Conservation (phyloP, 2,329 filamentous ascomycete species). For the Aspergillus brasiliensis region DNA sequence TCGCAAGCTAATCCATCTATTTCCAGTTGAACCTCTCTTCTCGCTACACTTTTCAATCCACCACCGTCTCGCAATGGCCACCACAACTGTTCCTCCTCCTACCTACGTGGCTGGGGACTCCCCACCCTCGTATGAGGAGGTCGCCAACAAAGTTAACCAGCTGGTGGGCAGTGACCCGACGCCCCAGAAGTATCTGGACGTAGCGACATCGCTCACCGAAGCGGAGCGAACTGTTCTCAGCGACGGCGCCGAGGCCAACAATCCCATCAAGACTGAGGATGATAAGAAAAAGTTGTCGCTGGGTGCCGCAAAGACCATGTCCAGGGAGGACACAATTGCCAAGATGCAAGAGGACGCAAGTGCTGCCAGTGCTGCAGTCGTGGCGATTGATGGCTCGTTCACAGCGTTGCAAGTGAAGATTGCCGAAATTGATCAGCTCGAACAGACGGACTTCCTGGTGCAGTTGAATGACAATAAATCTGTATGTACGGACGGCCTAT, state of each 20-base stretch:
- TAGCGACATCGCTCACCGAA: background rate
- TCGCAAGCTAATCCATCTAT: too few relatives aligned
- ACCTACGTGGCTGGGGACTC: background rate
- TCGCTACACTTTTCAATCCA: too few relatives aligned
- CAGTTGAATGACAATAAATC: background rate
- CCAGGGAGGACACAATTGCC: background rate
- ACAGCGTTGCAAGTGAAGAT: background rate
- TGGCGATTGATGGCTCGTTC: slow-evolving; percentile 1
- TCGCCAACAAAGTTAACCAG: background rate
- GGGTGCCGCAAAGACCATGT: background rate
- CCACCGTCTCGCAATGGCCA: background rate
- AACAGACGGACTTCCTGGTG: background rate
- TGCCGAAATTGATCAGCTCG: background rate
- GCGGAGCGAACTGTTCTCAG: background rate
- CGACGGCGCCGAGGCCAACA: background rate
- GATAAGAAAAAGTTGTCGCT: background rate
- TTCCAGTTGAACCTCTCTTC: too few relatives aligned
- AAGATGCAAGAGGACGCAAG: too few relatives aligned
- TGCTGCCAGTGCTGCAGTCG: background rate
- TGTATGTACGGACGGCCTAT: too few relatives aligned
- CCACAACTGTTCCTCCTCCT: background rate
- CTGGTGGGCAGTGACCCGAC: slow-evolving; percentile 1
- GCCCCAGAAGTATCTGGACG: background rate
- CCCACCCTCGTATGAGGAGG: slow-evolving; percentile 2
- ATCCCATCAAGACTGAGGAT: background rate